Percentiles rank a stretch among this genome's conserved stretches.
These are phyloP conservation scores for Closterium sp. DNA, from an alignment of 139 green algal genomes.

Conservation along the genomic window DNA sequence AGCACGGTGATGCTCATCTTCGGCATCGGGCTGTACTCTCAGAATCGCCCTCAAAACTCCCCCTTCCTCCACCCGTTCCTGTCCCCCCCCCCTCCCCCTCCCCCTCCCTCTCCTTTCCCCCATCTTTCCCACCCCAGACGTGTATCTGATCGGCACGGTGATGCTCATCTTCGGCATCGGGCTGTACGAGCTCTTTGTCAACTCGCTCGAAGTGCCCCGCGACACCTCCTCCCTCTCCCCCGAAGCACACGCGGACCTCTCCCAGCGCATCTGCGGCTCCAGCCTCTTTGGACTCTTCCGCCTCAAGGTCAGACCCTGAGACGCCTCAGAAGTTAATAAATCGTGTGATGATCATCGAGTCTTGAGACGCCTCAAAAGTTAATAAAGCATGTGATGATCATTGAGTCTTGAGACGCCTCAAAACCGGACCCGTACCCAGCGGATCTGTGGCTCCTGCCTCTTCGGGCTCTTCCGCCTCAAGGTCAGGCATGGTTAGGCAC, in stretches of 20 bases:
- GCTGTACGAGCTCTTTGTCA: conserved; percentile 27
- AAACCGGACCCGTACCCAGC: no score
- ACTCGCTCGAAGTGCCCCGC: background rate
- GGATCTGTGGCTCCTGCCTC: conserved; percentile 5
- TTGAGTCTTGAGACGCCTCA: no score
- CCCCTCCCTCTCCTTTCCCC: no score
- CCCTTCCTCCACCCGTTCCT: background rate
- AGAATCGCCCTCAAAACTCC: no score
- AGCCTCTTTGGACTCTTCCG: conserved; percentile 19
- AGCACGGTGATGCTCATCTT: conserved; percentile 11
- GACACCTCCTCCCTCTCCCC: background rate
- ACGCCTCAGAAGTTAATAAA: no score
- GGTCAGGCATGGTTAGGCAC: no score
- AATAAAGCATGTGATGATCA: no score
- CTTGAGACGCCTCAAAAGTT: no score
- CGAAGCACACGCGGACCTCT: background rate
- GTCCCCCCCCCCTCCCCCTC: background rate
- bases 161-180: conserved; percentile 22
- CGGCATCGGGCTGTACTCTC: no score
- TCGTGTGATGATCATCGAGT: no score
- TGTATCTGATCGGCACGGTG: conserved; percentile 6
- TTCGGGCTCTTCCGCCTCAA: conserved; percentile 16
- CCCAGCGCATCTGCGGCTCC: conserved; percentile 5
- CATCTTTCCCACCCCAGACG: background rate
- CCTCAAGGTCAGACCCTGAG: no score